Evolutionary conservation across 1,139 yeast genomes (phyloP), one percentile per base, ranked within the genome.

Genomic region (Kazachstania sp.): DNA sequence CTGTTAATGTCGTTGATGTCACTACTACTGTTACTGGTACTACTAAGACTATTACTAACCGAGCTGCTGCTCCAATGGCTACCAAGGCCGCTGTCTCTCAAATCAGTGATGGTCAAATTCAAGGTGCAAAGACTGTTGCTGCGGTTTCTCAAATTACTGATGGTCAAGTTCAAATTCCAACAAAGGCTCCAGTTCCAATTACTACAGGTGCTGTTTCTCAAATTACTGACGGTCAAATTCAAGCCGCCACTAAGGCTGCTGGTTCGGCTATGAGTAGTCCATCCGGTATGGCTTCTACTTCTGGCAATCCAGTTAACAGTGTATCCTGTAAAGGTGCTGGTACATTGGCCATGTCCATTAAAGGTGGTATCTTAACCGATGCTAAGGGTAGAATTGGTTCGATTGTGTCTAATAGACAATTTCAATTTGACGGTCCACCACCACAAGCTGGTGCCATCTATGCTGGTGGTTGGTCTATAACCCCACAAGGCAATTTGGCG

Each of bases 381-480:
- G 64, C 75, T 46, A 58, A 70, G 52, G 87, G 87, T 50, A 81
- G 94, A 78, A 71, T 83, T 56, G 92, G 92, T 64, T 79, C 90
- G 49, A 83, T 84, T 68, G 94, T 84, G 60, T 85, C 92, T 52
- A 83, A 83, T 82, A 78, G 83, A 73, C 94, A 84, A 73, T 83
- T 84, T 83, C 94, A 84, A 73, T 84, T 84, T 63, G 94, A 84
- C 65, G 92, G 92, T 67, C 94, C 92, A 59, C 88, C 90, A 71
- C 92, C 92, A 63, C 94, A 84, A 75, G 90, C 92, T 51, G 94
- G 92, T 70, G 76, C 90, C 59, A 80, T 84, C 69, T 83, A 81
- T 70, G 94, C 94, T 64, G 86, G 81, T 52, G 94, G 94, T 58
- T 85, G 94, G 94, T 74, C 85, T 45, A 70, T 83, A 58, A 74